Conservation (phyloP, 176 grass and related monocot species). For the Thalia dealbata region DNA sequence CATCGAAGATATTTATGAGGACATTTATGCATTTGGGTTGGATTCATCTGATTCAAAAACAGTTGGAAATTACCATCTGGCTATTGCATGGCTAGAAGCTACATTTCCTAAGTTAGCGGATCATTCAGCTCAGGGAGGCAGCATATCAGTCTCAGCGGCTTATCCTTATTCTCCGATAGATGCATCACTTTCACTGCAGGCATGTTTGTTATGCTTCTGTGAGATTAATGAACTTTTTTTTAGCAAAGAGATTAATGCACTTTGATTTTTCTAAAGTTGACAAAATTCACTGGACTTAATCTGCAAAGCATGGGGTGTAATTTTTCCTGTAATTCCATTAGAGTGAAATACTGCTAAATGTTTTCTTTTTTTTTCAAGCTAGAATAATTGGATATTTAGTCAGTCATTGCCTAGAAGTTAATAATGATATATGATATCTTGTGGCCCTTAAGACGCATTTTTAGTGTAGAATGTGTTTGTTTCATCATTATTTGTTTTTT, state of each 20-base stretch:
- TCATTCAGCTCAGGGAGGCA: constrained; percentile 34
- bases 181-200: constrained; percentile 85
- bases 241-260: too few relatives aligned
- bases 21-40: constrained; percentile 66
- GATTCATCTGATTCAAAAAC: constrained; percentile 60
- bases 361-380: neutral
- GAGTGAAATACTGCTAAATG: neutral
- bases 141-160: constrained; percentile 46
- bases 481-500: neutral
- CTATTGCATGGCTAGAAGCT: constrained; percentile 82
- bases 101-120: constrained; percentile 71
- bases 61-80: constrained; percentile 56
- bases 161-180: constrained; percentile 68
- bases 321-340: too few relatives aligned
- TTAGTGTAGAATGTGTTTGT: too few relatives aligned
- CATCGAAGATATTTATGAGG: constrained; percentile 83
- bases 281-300: neutral
- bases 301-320: neutral
- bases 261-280: constrained; percentile 12
- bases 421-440: neutral
- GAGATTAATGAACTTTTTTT: constrained; percentile 12
- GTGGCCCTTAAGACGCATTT: neutral
- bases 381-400: neutral
- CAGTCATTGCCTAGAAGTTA: neutral
- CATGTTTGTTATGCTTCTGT: neutral